Evolutionary conservation across 2,329 filamentous ascomycete species (phyloP).

Genomic region (Monilinia laxa): DNA sequence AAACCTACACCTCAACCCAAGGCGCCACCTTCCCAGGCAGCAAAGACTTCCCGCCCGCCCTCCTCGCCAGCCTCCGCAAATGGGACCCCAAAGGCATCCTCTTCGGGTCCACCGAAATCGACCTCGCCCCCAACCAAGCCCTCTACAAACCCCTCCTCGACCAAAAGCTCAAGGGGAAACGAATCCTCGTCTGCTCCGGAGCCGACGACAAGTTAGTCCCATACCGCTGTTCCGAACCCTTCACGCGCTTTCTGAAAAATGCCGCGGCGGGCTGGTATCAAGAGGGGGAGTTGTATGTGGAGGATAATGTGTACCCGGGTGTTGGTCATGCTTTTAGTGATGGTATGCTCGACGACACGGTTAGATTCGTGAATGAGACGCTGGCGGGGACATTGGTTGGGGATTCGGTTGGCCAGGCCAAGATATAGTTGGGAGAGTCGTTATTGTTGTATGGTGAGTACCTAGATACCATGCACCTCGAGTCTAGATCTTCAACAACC

Average conservation of each 20-base stretch:
- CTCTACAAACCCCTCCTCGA: slow-evolving; percentile 50
- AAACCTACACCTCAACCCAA: slow-evolving; percentile 56
- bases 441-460: too few species aligned
- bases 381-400: slow-evolving; percentile 23
- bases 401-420: slow-evolving; percentile 20
- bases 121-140: slow-evolving; percentile 39
- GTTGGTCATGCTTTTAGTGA: slow-evolving; percentile 68
- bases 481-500: background rate
- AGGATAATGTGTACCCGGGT: slow-evolving; percentile 66
- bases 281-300: slow-evolving; percentile 56
- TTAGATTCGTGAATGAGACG: slow-evolving; percentile 57
- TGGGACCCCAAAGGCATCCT: slow-evolving; percentile 76
- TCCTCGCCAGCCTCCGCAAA: slow-evolving; percentile 62
- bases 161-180: slow-evolving; percentile 57
- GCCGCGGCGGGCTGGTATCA: slow-evolving; percentile 53
- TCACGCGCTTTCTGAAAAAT: slow-evolving; percentile 60
- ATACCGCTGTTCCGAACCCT: slow-evolving; percentile 58
- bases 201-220: slow-evolving; percentile 71
- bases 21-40: slow-evolving; percentile 72
- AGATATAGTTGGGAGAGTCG: slow-evolving; percentile 27
- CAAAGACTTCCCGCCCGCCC: slow-evolving; percentile 68
- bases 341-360: slow-evolving; percentile 65
- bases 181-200: slow-evolving; percentile 63
- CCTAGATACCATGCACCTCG: too few species aligned
- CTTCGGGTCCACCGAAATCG: slow-evolving; percentile 52